Evolutionary conservation across 768 basidiomycete genomes (phyloP).

Genomic region (Leccinellum rugosiceps): DNA sequence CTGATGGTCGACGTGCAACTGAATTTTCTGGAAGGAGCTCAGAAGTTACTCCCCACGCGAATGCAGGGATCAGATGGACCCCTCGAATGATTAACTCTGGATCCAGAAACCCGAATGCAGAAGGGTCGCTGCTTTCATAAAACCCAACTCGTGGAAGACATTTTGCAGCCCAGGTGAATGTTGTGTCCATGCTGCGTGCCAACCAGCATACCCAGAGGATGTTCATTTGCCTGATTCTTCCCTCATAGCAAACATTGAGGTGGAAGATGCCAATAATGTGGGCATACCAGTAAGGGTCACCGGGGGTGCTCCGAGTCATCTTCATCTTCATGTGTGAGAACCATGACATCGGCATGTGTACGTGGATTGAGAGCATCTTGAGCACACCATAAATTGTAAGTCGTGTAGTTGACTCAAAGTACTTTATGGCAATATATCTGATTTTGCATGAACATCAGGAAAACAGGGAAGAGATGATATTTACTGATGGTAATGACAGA

Average conservation of each 20-base stretch:
- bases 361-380: conserved; percentile 42
- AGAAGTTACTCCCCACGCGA: not conserved
- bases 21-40: not conserved
- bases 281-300: conserved; percentile 41
- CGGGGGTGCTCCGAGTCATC: conserved; percentile 29
- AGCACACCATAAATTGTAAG: conserved; percentile 21
- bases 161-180: not conserved
- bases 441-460: conserved; percentile 22
- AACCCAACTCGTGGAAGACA: not conserved
- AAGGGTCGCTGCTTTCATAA: not conserved
- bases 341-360: conserved; percentile 37
- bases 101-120: not conserved
- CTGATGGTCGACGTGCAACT: not conserved
- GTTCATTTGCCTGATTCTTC: not conserved
- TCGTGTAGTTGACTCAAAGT: conserved; percentile 29
- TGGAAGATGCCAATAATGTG: conserved; percentile 9
- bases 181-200: not conserved
- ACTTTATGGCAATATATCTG: conserved; percentile 27
- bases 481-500: too few relatives aligned
- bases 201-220: not conserved
- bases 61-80: not conserved
- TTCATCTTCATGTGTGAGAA: conserved; percentile 27
- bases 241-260: not conserved
- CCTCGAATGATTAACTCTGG: not conserved
- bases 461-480: too few relatives aligned